Evolutionary conservation across 2,329 filamentous ascomycete species (phyloP).

Genomic region (Aspergillus felis): DNA sequence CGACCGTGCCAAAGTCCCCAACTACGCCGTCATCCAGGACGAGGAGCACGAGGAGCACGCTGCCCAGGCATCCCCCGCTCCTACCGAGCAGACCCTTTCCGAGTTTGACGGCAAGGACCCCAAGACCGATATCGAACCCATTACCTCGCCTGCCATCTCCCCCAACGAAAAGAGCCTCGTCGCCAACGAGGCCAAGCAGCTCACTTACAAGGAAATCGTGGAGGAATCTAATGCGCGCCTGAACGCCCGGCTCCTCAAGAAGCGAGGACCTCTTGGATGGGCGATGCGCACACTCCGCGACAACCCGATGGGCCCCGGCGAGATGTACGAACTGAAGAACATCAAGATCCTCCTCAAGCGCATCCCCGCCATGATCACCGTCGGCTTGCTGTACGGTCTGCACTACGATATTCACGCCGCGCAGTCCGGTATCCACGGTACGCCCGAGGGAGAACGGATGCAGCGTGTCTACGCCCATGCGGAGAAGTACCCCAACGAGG

Average conservation of each 20-base stretch:
- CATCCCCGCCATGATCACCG: slow-evolving; percentile 63
- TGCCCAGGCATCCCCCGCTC: not conserved
- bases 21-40: slow-evolving; percentile 71
- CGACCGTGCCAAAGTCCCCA: slow-evolving; percentile 58
- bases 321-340: slow-evolving; percentile 72
- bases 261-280: slow-evolving; percentile 70
- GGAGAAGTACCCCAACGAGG: slow-evolving; percentile 64
- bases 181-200: slow-evolving; percentile 48
- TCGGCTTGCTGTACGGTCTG: slow-evolving; percentile 65
- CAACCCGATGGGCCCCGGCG: slow-evolving; percentile 68
- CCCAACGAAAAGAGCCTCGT: slow-evolving; percentile 39
- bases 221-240: slow-evolving; percentile 54
- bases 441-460: slow-evolving; percentile 71
- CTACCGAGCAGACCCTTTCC: slow-evolving; percentile 5
- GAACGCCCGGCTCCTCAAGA: slow-evolving; percentile 60
- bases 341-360: slow-evolving; percentile 60
- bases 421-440: slow-evolving; percentile 66
- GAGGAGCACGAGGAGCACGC: slow-evolving; percentile 29
- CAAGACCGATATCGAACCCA: slow-evolving; percentile 23
- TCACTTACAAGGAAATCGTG: slow-evolving; percentile 61
- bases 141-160: slow-evolving; percentile 19
- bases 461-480: slow-evolving; percentile 62
- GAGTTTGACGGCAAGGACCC: slow-evolving; percentile 48
- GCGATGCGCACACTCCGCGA: slow-evolving; percentile 73
- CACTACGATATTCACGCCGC: slow-evolving; percentile 80